Conservation (phyloP, 2,329 filamentous ascomycete species). For the Exophiala xenobiotica region DNA sequence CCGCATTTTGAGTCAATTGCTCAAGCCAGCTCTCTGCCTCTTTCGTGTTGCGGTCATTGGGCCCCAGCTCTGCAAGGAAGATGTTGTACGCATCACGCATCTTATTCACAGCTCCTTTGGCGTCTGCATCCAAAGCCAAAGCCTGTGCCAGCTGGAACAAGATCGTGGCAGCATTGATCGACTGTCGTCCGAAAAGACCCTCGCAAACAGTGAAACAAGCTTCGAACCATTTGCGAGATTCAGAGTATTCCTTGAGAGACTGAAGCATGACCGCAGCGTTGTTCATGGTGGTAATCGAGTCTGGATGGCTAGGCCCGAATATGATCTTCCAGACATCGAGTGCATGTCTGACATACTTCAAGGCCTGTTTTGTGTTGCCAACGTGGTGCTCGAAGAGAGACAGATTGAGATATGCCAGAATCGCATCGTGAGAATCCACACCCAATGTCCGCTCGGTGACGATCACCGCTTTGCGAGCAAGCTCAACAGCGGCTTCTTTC, state of each 20-base stretch:
- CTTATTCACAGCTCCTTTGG: constrained; percentile 82
- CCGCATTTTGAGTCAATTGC: constrained; percentile 92
- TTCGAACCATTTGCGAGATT: constrained; percentile 96
- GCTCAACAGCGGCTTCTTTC: constrained; percentile 90
- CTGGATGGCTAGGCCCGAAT: constrained; percentile 88
- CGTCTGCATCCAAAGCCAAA: constrained; percentile 90
- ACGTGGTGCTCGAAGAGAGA: constrained; percentile 90
- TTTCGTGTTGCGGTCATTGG: constrained; percentile 95
- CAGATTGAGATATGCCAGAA: constrained; percentile 93
- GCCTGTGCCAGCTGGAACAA: constrained; percentile 97
- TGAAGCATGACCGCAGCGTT: constrained; percentile 99
- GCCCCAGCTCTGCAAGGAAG: constrained; percentile 81
- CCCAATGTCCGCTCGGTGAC: constrained; percentile 93
- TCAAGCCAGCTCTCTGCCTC: constrained; percentile 96
- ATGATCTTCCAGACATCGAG: constrained; percentile 96
- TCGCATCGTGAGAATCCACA: constrained; percentile 88
- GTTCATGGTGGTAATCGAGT: constrained; percentile 98
- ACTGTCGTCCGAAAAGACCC: constrained; percentile 81
- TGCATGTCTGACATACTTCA: constrained; percentile 87
- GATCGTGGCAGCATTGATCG: constrained; percentile 89
- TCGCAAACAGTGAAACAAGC: constrained; percentile 86
- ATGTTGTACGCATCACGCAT: constrained; percentile 98
- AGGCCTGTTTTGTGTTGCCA: constrained; percentile 83
- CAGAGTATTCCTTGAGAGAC: constrained; percentile 87
- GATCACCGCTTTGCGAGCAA: constrained; percentile 94